phyloP scores from a whole-genome alignment of 225 moss, liverwort and hornwort genomes.

The Thuidium tamariscinum region DNA sequence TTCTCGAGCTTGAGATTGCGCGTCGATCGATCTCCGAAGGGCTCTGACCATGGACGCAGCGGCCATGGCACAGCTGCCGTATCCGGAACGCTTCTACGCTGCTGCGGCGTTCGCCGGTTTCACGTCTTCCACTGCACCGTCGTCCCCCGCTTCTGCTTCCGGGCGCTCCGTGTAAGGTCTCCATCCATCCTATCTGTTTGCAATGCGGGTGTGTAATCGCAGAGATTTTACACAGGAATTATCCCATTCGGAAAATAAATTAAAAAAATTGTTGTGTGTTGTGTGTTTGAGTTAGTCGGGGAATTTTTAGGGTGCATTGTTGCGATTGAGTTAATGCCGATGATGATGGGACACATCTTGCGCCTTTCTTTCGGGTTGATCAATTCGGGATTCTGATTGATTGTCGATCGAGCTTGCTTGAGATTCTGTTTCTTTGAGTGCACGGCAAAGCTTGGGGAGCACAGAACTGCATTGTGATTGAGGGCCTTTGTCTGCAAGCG shows the following conservation, averaged over 20 bases:
- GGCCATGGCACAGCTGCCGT: slow-evolving; percentile 51
- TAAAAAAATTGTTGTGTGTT: not conserved
- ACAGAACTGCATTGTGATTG: not conserved
- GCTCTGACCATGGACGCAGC: slow-evolving; percentile 15
- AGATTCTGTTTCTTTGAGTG: not conserved
- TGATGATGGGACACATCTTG: not conserved
- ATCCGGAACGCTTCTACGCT: slow-evolving; percentile 80
- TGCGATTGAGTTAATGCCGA: not conserved
- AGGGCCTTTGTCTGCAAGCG: not conserved
- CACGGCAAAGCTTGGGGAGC: not conserved
- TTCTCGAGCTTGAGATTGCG: not conserved
- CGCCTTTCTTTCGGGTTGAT: not conserved
- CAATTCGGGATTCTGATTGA: not conserved
- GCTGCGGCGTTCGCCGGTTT: slow-evolving; percentile 73
- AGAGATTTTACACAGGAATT: not conserved
- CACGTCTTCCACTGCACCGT: slow-evolving; percentile 10
- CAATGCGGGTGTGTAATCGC: not conserved
- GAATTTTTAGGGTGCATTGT: not conserved
- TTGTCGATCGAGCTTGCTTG: not conserved
- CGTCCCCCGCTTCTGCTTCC: slow-evolving; percentile 11
- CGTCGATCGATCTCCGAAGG: not conserved
- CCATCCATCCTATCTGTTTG: slow-evolving; percentile 1
- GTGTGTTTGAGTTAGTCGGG: not conserved
- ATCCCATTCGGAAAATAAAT: too few species aligned
- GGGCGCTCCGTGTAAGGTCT: slow-evolving; percentile 28